These are phyloP conservation scores for Logfia minima DNA, from an alignment of 129 eudicot genomes.

Conservation along the genomic window DNA sequence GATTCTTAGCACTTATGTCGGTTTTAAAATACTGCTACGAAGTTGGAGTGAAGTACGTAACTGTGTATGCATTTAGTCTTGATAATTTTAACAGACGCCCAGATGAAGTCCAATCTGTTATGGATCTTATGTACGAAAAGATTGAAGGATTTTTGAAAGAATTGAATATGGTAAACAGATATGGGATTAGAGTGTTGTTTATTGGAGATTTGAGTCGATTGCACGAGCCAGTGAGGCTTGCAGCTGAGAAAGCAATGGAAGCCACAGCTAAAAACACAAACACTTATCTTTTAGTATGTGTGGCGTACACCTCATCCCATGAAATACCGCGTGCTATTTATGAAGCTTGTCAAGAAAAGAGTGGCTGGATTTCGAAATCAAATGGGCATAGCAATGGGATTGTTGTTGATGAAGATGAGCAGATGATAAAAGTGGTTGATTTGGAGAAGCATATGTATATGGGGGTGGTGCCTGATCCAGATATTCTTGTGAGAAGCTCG, in stretches of 20 bases:
- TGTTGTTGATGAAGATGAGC: constrained; percentile 14
- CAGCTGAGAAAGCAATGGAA: constrained; percentile 59
- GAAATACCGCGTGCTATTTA: constrained; percentile 51
- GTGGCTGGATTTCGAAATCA: constrained; percentile 11
- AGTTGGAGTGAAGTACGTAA: constrained; percentile 52
- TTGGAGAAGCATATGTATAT: constrained; percentile 66
- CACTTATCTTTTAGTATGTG: constrained; percentile 44
- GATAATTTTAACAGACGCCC: constrained; percentile 64
- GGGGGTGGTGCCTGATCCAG: constrained; percentile 63
- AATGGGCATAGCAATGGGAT: not conserved
- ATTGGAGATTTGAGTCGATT: constrained; percentile 63
- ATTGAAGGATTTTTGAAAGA: constrained; percentile 61
- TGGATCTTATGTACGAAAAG: constrained; percentile 78
- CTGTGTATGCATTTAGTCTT: constrained; percentile 64
- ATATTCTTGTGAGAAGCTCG: constrained; percentile 59
- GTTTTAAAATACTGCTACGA: constrained; percentile 66
- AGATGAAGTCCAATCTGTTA: constrained; percentile 52
- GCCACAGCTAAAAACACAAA: constrained; percentile 45
- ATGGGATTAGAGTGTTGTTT: constrained; percentile 52
- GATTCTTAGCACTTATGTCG: constrained; percentile 63
- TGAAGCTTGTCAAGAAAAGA: constrained; percentile 49
- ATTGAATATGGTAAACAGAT: constrained; percentile 45
- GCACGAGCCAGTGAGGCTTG: constrained; percentile 41
- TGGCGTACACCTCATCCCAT: constrained; percentile 66
- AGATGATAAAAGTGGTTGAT: constrained; percentile 39